Percentiles rank a stretch among this genome's conserved stretches.
Evolutionary conservation across 768 basidiomycete species (phyloP).

Genomic region (Podaxis sp.): DNA sequence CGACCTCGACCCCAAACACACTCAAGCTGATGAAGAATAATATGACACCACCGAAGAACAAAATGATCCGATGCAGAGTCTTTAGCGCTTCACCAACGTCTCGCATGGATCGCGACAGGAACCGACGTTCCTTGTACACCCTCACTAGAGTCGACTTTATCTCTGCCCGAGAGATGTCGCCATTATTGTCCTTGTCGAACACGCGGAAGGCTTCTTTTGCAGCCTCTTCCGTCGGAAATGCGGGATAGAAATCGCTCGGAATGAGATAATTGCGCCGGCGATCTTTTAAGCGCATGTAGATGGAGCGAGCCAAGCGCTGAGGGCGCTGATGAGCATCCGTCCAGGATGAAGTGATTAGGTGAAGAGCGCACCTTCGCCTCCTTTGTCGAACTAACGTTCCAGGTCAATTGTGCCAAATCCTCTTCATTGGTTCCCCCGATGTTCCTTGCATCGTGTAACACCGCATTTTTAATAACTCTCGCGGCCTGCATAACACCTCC

Average conservation of each 20-base stretch:
- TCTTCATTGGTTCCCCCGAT: slow-evolving; percentile 48
- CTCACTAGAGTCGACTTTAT: slow-evolving; percentile 67
- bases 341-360: not conserved
- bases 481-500: slow-evolving; percentile 56
- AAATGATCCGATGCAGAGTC: slow-evolving; percentile 62
- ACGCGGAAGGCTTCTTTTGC: slow-evolving; percentile 71
- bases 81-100: slow-evolving; percentile 69
- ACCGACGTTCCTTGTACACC: slow-evolving; percentile 78
- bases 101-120: slow-evolving; percentile 73
- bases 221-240: slow-evolving; percentile 54
- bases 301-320: slow-evolving; percentile 67
- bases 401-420: slow-evolving; percentile 41
- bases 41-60: slow-evolving; percentile 61
- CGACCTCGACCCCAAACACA: slow-evolving; percentile 67
- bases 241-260: slow-evolving; percentile 70
- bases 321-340: not conserved
- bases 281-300: slow-evolving; percentile 62
- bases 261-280: slow-evolving; percentile 58
- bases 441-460: slow-evolving; percentile 77
- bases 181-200: slow-evolving; percentile 76
- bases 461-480: slow-evolving; percentile 63
- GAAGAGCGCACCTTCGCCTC: slow-evolving; percentile 63
- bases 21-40: slow-evolving; percentile 74
- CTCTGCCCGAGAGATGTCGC: slow-evolving; percentile 74
- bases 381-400: slow-evolving; percentile 54